Percentiles rank a stretch among this genome's conserved stretches.
Conservation (phyloP, 2,329 filamentous ascomycete genomes). For the Simplicillium sp. region DNA sequence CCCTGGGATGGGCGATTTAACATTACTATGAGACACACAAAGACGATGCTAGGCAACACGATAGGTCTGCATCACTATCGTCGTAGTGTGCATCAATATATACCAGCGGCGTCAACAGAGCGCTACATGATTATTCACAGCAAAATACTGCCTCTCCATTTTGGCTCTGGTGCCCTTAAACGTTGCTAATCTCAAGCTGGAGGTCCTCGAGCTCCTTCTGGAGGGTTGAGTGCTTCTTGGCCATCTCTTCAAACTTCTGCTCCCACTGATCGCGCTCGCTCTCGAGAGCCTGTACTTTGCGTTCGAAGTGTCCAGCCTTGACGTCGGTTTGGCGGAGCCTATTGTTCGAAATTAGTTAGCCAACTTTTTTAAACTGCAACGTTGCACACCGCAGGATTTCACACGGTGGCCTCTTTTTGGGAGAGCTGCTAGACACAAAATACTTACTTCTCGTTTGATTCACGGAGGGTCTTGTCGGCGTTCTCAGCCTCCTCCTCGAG, state of each 20-base stretch:
- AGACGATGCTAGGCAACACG: constrained; percentile 5
- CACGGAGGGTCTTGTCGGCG: constrained; percentile 90
- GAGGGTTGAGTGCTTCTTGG: constrained; percentile 73
- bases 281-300: constrained; percentile 97
- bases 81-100: too few species aligned
- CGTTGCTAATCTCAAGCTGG: constrained; percentile 84
- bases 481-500: constrained; percentile 97
- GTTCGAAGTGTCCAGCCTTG: constrained; percentile 98
- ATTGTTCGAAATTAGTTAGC: constrained; percentile 10
- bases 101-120: too few species aligned
- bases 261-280: constrained; percentile 89
- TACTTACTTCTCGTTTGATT: constrained; percentile 96
- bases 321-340: constrained; percentile 98
- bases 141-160: too few species aligned
- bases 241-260: constrained; percentile 95
- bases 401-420: background rate
- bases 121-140: too few species aligned
- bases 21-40: constrained; percentile 7
- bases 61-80: background rate
- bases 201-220: constrained; percentile 91
- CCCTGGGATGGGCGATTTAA: constrained; percentile 5
- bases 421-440: background rate
- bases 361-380: background rate
- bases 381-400: background rate
- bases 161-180: constrained; percentile 43